Percentiles rank a stretch among this genome's conserved stretches.
Conservation (phyloP, 2,329 filamentous ascomycete species). For the Colletotrichum liaoningense region DNA sequence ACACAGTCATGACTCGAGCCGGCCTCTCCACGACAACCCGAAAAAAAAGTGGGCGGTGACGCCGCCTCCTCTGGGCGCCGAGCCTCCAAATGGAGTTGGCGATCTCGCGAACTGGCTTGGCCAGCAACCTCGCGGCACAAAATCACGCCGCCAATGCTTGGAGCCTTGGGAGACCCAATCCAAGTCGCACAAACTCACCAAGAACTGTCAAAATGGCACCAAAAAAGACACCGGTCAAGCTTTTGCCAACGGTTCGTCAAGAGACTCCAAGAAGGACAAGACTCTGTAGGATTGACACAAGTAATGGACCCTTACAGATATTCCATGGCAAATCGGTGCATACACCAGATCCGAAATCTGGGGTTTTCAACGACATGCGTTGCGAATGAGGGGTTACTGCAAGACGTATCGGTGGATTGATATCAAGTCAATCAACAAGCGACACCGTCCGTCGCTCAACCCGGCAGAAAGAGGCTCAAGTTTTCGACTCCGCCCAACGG, state of each 20-base stretch:
- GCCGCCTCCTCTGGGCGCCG: conserved; percentile 31
- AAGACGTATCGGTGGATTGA: not conserved
- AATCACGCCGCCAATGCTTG: conserved; percentile 33
- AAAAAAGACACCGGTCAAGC: conserved; percentile 23
- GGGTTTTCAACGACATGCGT: conserved; percentile 22
- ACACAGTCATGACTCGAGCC: conserved; percentile 13
- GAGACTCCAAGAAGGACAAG: not conserved
- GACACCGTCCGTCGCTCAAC: not conserved
- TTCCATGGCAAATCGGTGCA: not conserved
- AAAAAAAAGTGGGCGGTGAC: conserved; percentile 30
- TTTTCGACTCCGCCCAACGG: conserved; percentile 1
- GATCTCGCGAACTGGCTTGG: conserved; percentile 32
- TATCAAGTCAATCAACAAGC: not conserved
- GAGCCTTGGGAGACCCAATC: conserved; percentile 4
- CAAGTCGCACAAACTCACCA: conserved; percentile 16
- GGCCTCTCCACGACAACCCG: conserved; percentile 1
- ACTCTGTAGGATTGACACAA: conserved; percentile 18
- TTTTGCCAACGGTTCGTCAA: conserved; percentile 31
- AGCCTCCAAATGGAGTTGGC: conserved; percentile 29
- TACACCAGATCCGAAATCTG: conserved; percentile 25
- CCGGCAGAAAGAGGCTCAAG: not conserved
- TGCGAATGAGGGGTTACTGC: not conserved
- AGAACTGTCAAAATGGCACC: conserved; percentile 6
- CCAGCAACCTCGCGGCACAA: conserved; percentile 20
- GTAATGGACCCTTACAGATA: conserved; percentile 18